Evolutionary conservation across 2,329 filamentous ascomycete genomes (phyloP).

Genomic region (Cladosporium velox): DNA sequence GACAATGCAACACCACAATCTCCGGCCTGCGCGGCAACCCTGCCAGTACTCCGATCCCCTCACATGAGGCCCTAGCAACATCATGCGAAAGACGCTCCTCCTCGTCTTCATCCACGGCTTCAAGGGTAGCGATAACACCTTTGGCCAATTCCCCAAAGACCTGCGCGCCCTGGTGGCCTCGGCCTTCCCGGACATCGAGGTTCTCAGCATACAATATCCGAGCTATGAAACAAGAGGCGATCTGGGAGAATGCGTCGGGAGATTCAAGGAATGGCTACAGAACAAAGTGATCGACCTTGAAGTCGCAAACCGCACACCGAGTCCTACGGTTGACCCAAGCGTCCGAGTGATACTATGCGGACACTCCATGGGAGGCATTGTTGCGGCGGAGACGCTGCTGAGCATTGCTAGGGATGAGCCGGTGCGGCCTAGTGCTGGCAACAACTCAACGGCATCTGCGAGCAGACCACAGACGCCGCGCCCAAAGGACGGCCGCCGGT

Average conservation of each 20-base stretch:
- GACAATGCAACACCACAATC: conserved; percentile 7
- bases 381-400: conserved; percentile 85
- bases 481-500: neutral
- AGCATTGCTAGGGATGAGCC: conserved; percentile 69
- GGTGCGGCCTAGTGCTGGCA: conserved; percentile 23
- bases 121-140: conserved; percentile 81
- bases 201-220: conserved; percentile 72
- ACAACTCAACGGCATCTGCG: conserved; percentile 10
- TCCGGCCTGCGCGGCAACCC: neutral
- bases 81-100: conserved; percentile 70
- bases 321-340: conserved; percentile 81
- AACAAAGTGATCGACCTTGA: conserved; percentile 94
- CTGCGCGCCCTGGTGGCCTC: conserved; percentile 64
- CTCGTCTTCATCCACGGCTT: conserved; percentile 88
- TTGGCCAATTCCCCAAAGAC: conserved; percentile 73
- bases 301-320: conserved; percentile 75
- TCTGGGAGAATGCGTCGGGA: conserved; percentile 67
- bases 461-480: conserved; percentile 19
- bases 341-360: conserved; percentile 81
- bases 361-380: conserved; percentile 89
- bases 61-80: conserved; percentile 5
- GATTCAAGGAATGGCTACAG: conserved; percentile 80
- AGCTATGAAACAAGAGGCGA: conserved; percentile 81
- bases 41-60: neutral
- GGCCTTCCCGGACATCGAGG: conserved; percentile 67